Conservation (phyloP, 805 yeast genomes). For the Starmerella etchellsii region DNA sequence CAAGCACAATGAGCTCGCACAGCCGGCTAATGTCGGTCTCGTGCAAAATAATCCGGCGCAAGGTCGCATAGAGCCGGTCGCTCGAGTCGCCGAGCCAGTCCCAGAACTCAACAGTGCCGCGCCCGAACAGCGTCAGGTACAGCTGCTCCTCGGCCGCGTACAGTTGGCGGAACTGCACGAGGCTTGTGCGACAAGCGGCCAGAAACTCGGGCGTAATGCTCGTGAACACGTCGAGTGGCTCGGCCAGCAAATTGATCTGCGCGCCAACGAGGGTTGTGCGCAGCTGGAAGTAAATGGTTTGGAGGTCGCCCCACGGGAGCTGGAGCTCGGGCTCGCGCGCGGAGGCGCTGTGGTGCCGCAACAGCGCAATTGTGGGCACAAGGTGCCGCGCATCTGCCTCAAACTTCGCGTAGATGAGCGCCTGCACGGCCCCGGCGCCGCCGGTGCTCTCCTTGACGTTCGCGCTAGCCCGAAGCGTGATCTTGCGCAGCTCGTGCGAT, state of each 20-base stretch:
- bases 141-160: slow-evolving; percentile 41
- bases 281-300: slow-evolving; percentile 9
- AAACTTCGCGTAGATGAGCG: slow-evolving; percentile 19
- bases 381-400: slow-evolving; percentile 12
- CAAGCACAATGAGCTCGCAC: slow-evolving; percentile 44
- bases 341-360: slow-evolving; percentile 6
- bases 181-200: slow-evolving; percentile 32
- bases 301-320: slow-evolving; percentile 7
- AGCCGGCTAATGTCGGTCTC: slow-evolving; percentile 56
- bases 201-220: slow-evolving; percentile 9
- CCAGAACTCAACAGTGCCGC: slow-evolving; percentile 30
- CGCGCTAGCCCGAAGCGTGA: slow-evolving; percentile 5
- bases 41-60: slow-evolving; percentile 53
- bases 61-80: slow-evolving; percentile 64
- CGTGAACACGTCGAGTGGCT: slow-evolving; percentile 22
- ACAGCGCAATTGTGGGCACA: slow-evolving; percentile 6
- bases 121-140: slow-evolving; percentile 42
- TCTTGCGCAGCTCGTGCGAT: slow-evolving; percentile 27
- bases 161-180: slow-evolving; percentile 55
- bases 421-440: slow-evolving; percentile 10
- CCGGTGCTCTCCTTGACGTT: slow-evolving; percentile 2
- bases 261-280: slow-evolving; percentile 5
- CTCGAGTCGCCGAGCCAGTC: slow-evolving; percentile 50
- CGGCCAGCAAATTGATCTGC: slow-evolving; percentile 7
- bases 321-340: background rate